Evolutionary conservation across 768 basidiomycete genomes (phyloP).

Genomic region (Sarcodon sp.): DNA sequence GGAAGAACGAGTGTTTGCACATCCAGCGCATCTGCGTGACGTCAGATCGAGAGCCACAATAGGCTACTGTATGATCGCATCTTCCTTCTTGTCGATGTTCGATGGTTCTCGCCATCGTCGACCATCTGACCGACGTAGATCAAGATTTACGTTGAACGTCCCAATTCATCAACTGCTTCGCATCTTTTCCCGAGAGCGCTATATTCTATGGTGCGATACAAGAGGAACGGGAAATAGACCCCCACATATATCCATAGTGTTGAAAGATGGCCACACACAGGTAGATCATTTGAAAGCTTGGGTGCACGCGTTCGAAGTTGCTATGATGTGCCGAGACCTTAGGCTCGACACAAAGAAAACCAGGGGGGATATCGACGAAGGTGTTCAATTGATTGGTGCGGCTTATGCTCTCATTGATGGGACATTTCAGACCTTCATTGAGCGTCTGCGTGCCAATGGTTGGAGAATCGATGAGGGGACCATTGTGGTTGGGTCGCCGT

Average conservation of each 20-base stretch:
- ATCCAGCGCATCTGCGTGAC: constrained; percentile 26
- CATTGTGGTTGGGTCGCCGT: constrained; percentile 10
- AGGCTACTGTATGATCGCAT: constrained; percentile 39
- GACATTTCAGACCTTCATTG: constrained; percentile 9
- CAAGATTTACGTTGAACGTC: constrained; percentile 7
- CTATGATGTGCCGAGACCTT: neutral
- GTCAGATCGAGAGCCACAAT: constrained; percentile 17
- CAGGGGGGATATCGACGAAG: neutral
- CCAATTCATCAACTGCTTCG: constrained; percentile 17
- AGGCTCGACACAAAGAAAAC: neutral
- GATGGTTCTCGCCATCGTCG: constrained; percentile 5
- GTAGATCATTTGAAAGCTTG: constrained; percentile 46
- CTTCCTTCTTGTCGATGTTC: constrained; percentile 25
- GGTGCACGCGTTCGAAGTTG: constrained; percentile 18
- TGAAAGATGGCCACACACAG: constrained; percentile 35
- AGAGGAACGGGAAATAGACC: constrained; percentile 4
- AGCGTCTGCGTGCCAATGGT: constrained; percentile 4
- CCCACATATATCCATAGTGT: constrained; percentile 27
- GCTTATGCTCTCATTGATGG: constrained; percentile 5
- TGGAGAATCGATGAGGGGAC: constrained; percentile 15
- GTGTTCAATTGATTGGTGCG: constrained; percentile 4
- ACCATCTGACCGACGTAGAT: neutral
- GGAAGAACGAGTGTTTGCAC: constrained; percentile 31
- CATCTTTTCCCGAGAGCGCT: constrained; percentile 31
- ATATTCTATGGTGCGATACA: constrained; percentile 39